Percentiles rank a stretch among this genome's conserved stretches.
Conservation (phyloP, 768 basidiomycete genomes). For the Tulasnella sp. region DNA sequence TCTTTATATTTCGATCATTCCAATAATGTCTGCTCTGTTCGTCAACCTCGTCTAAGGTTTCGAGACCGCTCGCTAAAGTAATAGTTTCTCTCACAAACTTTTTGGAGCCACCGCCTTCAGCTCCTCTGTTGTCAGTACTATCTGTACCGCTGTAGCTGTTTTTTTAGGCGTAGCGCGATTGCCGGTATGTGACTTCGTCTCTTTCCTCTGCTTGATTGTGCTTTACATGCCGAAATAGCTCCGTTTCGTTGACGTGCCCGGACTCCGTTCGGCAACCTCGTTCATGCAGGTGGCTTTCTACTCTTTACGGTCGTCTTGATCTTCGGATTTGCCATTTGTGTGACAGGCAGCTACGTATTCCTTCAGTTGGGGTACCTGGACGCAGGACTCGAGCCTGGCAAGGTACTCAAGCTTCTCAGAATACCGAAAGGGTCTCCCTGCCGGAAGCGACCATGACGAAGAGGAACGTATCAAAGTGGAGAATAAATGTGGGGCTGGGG, state of each 20-base stretch:
- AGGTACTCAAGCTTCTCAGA: neutral
- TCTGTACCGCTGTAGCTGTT: neutral
- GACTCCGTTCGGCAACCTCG: neutral
- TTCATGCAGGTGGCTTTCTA: neutral
- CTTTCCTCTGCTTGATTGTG: neutral
- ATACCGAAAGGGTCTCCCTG: neutral
- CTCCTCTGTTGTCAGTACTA: neutral
- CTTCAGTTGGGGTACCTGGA: neutral
- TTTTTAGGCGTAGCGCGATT: neutral
- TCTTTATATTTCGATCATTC: neutral
- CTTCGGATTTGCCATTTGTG: neutral
- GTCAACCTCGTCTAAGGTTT: neutral
- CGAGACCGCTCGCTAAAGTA: neutral
- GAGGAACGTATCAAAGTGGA: neutral
- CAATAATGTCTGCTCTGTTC: neutral
- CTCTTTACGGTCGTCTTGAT: constrained; percentile 4
- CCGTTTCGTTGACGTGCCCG: neutral
- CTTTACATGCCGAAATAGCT: too few relatives aligned
- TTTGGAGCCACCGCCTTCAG: neutral
- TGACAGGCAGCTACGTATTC: neutral
- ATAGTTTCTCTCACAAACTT: neutral
- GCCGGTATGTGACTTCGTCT: neutral
- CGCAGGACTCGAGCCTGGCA: constrained; percentile 1
- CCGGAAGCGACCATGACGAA: too few relatives aligned
- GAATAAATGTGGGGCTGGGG: neutral